Conservation (phyloP, 2,329 filamentous ascomycete species). For the Talaromyces funiculosus region DNA sequence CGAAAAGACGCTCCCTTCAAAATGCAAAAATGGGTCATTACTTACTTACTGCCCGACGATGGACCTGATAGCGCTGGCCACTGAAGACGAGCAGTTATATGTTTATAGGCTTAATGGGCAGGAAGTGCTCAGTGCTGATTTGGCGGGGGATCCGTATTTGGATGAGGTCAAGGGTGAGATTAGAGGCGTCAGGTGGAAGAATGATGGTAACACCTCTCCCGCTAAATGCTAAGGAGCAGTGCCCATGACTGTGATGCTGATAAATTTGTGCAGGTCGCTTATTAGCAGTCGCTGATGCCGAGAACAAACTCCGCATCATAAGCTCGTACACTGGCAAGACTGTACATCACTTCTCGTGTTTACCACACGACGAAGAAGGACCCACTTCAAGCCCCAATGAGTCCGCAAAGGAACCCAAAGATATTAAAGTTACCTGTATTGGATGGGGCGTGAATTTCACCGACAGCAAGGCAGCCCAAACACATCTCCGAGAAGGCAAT, state of each 20-base stretch:
- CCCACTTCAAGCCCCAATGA: neutral
- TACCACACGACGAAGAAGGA: slow-evolving; percentile 14
- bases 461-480: slow-evolving; percentile 42
- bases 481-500: slow-evolving; percentile 31
- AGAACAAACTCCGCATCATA: slow-evolving; percentile 70
- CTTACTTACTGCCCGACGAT: slow-evolving; percentile 77
- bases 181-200: slow-evolving; percentile 55
- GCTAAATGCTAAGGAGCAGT: too few species aligned
- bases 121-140: slow-evolving; percentile 51
- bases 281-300: slow-evolving; percentile 76
- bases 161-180: slow-evolving; percentile 38
- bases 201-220: slow-evolving; percentile 46
- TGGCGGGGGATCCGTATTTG: slow-evolving; percentile 35
- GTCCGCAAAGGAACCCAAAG: neutral
- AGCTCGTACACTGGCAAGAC: slow-evolving; percentile 76
- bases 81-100: slow-evolving; percentile 61
- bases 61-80: slow-evolving; percentile 70
- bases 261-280: slow-evolving; percentile 47
- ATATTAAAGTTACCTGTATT: slow-evolving; percentile 40
- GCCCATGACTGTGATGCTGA: too few species aligned
- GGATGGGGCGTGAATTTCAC: slow-evolving; percentile 54
- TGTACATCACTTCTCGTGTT: slow-evolving; percentile 60
- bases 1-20: slow-evolving; percentile 37
- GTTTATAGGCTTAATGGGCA: slow-evolving; percentile 77
- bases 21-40: slow-evolving; percentile 40